phyloP scores from a whole-genome alignment of 768 basidiomycete genomes.

The Trametes maxima region DNA sequence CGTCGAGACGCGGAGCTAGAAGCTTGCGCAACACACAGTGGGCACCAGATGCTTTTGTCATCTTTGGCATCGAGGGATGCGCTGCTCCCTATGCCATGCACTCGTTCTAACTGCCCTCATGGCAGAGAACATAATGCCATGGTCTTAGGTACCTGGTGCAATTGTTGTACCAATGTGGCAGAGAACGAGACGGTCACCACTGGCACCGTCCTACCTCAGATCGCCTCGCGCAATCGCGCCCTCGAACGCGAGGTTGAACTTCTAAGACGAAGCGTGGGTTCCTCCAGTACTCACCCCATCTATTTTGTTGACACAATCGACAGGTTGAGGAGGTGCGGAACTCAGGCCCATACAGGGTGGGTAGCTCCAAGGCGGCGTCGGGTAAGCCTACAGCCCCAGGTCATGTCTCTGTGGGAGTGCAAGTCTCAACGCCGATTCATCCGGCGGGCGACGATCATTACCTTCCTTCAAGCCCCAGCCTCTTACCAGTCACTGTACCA shows the following conservation, averaged over 20 bases:
- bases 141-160: not conserved
- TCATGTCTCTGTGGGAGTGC: not conserved
- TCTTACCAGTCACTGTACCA: slow-evolving; percentile 4
- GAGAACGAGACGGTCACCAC: not conserved
- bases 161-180: not conserved
- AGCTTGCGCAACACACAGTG: slow-evolving; percentile 29
- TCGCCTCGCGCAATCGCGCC: slow-evolving; percentile 6
- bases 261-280: not conserved
- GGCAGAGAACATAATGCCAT: not conserved
- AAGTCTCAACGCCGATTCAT: not conserved
- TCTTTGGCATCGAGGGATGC: not conserved
- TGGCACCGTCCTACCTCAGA: slow-evolving; percentile 3
- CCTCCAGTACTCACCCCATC: not conserved
- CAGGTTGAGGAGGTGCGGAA: not conserved
- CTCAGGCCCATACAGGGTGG: not conserved
- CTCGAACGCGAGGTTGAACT: slow-evolving; percentile 21
- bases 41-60: not conserved
- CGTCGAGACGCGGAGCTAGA: slow-evolving; percentile 61
- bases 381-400: not conserved
- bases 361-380: not conserved
- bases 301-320: not conserved
- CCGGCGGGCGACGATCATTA: not conserved
- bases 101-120: not conserved
- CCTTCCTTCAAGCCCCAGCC: slow-evolving; percentile 8
- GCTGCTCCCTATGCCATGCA: not conserved